Base-by-base conservation (phyloP, 352 stramenopile genomes). In the Globisporangium camurandrum region DNA sequence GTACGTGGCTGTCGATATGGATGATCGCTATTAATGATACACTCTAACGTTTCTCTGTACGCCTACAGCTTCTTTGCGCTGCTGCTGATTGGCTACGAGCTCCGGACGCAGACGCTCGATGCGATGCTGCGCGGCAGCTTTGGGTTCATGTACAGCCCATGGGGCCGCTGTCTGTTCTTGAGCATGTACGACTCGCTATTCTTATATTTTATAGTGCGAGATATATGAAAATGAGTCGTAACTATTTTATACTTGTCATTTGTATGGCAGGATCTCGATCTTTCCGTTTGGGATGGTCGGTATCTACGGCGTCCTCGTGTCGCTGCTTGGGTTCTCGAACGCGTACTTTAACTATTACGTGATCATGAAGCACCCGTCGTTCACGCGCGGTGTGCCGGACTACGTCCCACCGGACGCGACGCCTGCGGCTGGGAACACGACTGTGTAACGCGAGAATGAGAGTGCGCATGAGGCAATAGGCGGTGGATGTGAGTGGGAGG, bases 331-430 rank as follows among this genome's bases (percentile, higher is more conserved):
- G 24, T 95, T 93, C 43, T 53, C 70, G 41, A 92, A 95, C 54
- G 80, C 79, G n/a, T 91, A 91, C 66, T 92, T 94, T 56, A 94
- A 93, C 66, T 93, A 84, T 64, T 93, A 84, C 59, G 82, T 91
- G 54, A 93, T 93, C 69, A 91, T 69, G 60, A 91, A 90, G 69
- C 41, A 49, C 45, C 82, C 82, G 40, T 91, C 79, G 6, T 93
- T 93, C 66, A 88, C 82, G 39, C 80, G 82, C 23, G 82, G 82
- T 7, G 62, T 93, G 26, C 82, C 82, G 33, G 79, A 93, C 57
- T 93, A 93, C 58, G 76, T 80, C 23, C 82, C 82, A 14, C 82
- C 82, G 33, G 61, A 76, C 17, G 66, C 77, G 44, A 79, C 71
- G 19, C 59, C 61, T n/a, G 54, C 51, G 3, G 46, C 54, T 24